A percentile compares a stretch with the other conserved stretches of the same genome.
phyloP scores from a whole-genome alignment of 768 basidiomycete species.

The Kwoniella sp. region DNA sequence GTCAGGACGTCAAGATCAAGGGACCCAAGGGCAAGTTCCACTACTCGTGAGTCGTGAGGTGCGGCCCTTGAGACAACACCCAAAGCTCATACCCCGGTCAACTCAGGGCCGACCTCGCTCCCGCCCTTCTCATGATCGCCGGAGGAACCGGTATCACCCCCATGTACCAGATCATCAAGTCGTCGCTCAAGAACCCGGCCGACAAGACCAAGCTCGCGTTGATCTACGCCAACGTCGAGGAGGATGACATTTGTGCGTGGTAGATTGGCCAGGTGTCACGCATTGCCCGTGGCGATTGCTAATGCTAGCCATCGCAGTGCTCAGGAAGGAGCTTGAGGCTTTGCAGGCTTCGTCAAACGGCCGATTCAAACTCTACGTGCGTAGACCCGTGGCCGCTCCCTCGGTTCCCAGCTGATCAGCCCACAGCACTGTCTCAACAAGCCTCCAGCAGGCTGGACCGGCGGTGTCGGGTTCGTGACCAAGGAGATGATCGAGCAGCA shows the following conservation, averaged over 20 bases:
- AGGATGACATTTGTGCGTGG: constrained; percentile 69
- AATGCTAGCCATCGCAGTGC: constrained; percentile 50
- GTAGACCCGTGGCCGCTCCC: constrained; percentile 1
- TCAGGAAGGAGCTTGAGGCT: constrained; percentile 79
- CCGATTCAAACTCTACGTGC: constrained; percentile 66
- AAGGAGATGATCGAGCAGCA: constrained; percentile 82
- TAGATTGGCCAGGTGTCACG: background rate
- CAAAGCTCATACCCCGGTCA: too few species aligned
- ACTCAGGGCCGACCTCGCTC: constrained; percentile 59
- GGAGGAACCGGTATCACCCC: constrained; percentile 98
- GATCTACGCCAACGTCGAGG: constrained; percentile 93
- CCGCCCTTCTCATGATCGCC: constrained; percentile 90
- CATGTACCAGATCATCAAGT: constrained; percentile 96
- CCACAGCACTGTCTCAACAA: constrained; percentile 82
- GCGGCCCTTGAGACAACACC: too few species aligned
- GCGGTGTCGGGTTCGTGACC: constrained; percentile 86
- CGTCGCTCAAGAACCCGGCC: constrained; percentile 79
- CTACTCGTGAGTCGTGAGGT: constrained; percentile 61
- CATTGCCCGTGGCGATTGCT: background rate
- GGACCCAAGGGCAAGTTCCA: constrained; percentile 95
- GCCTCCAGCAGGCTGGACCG: constrained; percentile 75
- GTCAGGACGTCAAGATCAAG: constrained; percentile 82
- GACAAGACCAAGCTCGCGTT: constrained; percentile 79
- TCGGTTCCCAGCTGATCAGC: background rate
- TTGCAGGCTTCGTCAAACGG: constrained; percentile 62